Evolutionary conservation across 495 filamentous ascomycete species (phyloP).

Genomic region (Aspergillus homomorphus): DNA sequence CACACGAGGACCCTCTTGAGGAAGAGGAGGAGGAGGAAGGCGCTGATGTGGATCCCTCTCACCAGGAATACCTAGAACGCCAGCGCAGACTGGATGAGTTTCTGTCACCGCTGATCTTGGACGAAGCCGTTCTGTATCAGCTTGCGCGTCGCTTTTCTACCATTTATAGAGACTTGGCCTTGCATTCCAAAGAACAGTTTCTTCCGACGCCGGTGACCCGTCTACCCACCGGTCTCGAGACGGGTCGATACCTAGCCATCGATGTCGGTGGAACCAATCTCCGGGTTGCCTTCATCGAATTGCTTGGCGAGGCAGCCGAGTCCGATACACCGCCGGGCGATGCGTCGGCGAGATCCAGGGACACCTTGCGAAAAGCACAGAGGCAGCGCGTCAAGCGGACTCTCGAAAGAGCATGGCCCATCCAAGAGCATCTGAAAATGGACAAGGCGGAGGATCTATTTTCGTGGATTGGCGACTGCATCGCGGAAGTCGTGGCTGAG

Average conservation of each 20-base stretch:
- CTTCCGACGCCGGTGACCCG: constrained; percentile 76
- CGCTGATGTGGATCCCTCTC: constrained; percentile 30
- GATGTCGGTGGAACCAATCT: constrained; percentile 83
- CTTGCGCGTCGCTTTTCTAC: constrained; percentile 60
- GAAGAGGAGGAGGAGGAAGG: constrained; percentile 39
- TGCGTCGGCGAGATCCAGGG: constrained; percentile 36
- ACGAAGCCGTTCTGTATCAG: constrained; percentile 50
- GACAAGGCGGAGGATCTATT: constrained; percentile 74
- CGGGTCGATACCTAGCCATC: constrained; percentile 70
- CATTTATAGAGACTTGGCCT: constrained; percentile 61
- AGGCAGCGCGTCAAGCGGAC: constrained; percentile 54
- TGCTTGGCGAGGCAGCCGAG: constrained; percentile 50
- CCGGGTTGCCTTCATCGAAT: constrained; percentile 72
- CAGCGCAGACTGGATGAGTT: constrained; percentile 38
- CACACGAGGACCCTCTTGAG: constrained; percentile 39
- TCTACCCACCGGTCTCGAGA: constrained; percentile 59
- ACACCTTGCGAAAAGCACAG: constrained; percentile 47
- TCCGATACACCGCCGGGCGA: constrained; percentile 32
- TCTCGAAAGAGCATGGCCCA: constrained; percentile 72
- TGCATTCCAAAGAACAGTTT: constrained; percentile 67
- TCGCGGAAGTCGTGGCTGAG: constrained; percentile 66
- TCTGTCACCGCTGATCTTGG: constrained; percentile 36
- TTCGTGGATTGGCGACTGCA: constrained; percentile 73
- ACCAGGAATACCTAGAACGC: constrained; percentile 32
- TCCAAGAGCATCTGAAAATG: constrained; percentile 74